Evolutionary conservation across 2,329 filamentous ascomycete species (phyloP).

Genomic region (Didymellaceae sp.): DNA sequence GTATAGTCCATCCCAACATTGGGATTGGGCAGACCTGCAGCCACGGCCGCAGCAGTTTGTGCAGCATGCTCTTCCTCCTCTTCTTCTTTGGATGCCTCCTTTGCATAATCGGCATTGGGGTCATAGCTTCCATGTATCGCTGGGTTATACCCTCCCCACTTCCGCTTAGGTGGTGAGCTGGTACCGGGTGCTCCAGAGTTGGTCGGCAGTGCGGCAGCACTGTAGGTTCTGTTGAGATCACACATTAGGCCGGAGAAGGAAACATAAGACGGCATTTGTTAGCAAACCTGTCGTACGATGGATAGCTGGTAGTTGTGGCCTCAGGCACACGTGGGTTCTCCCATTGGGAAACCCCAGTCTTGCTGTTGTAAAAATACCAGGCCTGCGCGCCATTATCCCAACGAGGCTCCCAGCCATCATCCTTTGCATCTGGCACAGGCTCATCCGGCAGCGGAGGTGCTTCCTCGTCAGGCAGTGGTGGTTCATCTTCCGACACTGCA

Average conservation of each 20-base stretch:
- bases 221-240: constrained; percentile 32
- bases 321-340: constrained; percentile 80
- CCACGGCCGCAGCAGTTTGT: constrained; percentile 34
- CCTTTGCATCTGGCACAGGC: constrained; percentile 51
- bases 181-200: constrained; percentile 42
- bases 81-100: constrained; percentile 49
- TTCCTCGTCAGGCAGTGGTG: constrained; percentile 40
- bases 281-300: constrained; percentile 48
- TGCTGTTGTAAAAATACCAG: constrained; percentile 86
- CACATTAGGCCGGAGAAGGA: constrained; percentile 41
- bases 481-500: constrained; percentile 15
- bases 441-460: constrained; percentile 57
- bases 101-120: constrained; percentile 91
- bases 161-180: constrained; percentile 44
- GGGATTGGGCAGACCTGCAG: constrained; percentile 31
- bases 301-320: constrained; percentile 35
- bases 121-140: constrained; percentile 97
- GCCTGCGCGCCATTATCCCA: constrained; percentile 74
- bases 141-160: constrained; percentile 85
- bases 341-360: constrained; percentile 77
- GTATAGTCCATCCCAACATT: constrained; percentile 60
- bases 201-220: constrained; percentile 38
- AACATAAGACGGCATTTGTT: constrained; percentile 37
- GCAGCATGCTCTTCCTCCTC: constrained; percentile 42
- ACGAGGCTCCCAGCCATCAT: constrained; percentile 79